phyloP scores from a whole-genome alignment of 2,329 filamentous ascomycete species.

The Phyllosticta citribraziliensis region DNA sequence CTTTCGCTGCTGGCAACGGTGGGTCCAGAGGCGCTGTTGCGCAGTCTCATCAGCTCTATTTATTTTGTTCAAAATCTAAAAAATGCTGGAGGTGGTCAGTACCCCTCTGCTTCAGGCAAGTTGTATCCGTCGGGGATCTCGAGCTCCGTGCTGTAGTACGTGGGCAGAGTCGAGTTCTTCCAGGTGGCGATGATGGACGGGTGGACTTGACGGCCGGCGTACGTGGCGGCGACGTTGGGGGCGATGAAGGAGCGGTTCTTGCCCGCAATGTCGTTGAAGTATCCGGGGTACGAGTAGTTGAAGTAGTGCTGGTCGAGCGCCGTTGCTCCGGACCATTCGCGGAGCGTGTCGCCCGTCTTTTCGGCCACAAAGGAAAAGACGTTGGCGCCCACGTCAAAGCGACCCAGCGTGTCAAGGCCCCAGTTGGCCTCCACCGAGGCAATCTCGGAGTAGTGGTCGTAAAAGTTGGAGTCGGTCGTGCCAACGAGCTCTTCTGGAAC shows the following conservation, averaged over 20 bases:
- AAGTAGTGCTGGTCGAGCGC: conserved; percentile 23
- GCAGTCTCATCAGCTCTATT: background rate
- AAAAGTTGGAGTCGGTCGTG: conserved; percentile 55
- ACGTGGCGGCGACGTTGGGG: conserved; percentile 18
- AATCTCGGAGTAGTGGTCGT: conserved; percentile 39
- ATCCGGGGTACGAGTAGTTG: conserved; percentile 24
- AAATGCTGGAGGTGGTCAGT: background rate
- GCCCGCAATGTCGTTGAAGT: conserved; percentile 20
- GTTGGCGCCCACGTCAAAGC: conserved; percentile 39
- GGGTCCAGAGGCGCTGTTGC: background rate
- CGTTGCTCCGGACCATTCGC: conserved; percentile 14
- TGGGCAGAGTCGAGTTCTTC: conserved; percentile 16
- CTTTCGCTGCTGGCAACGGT: background rate
- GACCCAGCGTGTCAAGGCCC: conserved; percentile 35
- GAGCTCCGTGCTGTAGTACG: conserved; percentile 21
- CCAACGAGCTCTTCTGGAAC: conserved; percentile 55
- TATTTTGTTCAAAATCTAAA: background rate
- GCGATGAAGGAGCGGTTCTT: conserved; percentile 19
- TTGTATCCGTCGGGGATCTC: conserved; percentile 27
- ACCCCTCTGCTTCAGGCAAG: conserved; percentile 17
- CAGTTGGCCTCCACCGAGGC: conserved; percentile 37
- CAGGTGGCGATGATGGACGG: conserved; percentile 19
- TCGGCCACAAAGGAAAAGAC: conserved; percentile 31
- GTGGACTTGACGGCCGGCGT: conserved; percentile 21
- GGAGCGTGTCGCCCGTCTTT: conserved; percentile 24